A percentile compares a stretch with the other conserved stretches of the same genome.
phyloP scores from a whole-genome alignment of 1,139 yeast genomes.

The Hemisphaericaspora xylofermentans region DNA sequence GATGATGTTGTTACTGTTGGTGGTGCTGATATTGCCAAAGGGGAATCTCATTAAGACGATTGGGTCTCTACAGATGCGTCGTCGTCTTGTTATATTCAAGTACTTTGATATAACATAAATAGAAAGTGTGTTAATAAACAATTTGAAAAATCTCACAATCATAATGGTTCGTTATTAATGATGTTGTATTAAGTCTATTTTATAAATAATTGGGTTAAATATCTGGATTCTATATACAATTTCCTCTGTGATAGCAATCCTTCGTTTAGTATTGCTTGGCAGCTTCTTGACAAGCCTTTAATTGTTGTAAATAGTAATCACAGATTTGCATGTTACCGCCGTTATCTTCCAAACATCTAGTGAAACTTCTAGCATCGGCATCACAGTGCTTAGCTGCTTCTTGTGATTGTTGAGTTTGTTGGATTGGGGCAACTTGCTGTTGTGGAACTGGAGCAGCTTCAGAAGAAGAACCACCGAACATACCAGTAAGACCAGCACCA shows the following conservation, averaged over 20 bases:
- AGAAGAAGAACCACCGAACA: constrained; percentile 81
- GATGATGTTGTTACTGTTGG: constrained; percentile 40
- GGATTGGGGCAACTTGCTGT: constrained; percentile 40
- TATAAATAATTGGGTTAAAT: not conserved
- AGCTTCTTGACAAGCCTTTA: constrained; percentile 96
- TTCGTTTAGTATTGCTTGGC: constrained; percentile 73
- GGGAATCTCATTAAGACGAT: not conserved
- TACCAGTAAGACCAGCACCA: constrained; percentile 87
- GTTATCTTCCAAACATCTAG: constrained; percentile 92
- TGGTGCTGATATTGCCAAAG: constrained; percentile 15
- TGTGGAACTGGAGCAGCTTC: constrained; percentile 52
- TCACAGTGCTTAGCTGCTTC: constrained; percentile 71
- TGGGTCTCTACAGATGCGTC: not conserved
- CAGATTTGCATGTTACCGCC: constrained; percentile 95
- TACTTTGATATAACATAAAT: too few species aligned
- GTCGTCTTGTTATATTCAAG: too few species aligned
- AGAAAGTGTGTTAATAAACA: not conserved
- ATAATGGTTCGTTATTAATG: too few species aligned
- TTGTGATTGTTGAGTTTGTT: constrained; percentile 39
- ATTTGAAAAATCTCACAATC: not conserved
- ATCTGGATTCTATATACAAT: constrained; percentile 5
- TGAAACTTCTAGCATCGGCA: constrained; percentile 89
- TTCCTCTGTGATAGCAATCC: not conserved
- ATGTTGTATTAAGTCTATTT: not conserved
- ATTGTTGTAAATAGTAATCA: constrained; percentile 93